Evolutionary conservation across 306 rosid species (phyloP), one percentile per base, ranked within the genome.

Genomic region (Cyclanthera cordifolia): DNA sequence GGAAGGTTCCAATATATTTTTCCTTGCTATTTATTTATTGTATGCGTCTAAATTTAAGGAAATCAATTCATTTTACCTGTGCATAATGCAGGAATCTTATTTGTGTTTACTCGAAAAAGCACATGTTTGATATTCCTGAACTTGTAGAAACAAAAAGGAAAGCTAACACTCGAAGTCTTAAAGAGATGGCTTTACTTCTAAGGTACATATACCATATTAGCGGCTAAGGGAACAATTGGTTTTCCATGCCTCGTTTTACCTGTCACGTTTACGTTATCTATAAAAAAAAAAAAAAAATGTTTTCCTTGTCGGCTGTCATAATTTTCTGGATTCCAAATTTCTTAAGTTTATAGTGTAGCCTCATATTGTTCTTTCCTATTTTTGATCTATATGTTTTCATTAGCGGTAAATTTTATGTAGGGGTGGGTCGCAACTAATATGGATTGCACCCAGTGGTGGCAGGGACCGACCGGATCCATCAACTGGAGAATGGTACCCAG

Each of bases 381-480:
- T 23, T 71, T 45, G 56, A 34, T 54, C 41, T 71, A 21, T 71
- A 54, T 23, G 19, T 24, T 27, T 10, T 30, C 41, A 53, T 53
- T 25, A n/a, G 55, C 21, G 27, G 6, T 21, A 63, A 43, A 39
- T 64, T 43, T 41, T 43, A 43, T 39, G 21, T 77, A 94, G 99
- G 87, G 79, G 86, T 72, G 97, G 99, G 59, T 94, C 97, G 32
- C 97, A 90, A 75, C 56, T 94, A 54, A 72, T 94, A 67, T 94
- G 99, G 99, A 86, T 94, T 83, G 99, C 99, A 52, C 97, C 99
- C 45, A 94, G 99, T 39, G 99, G 99, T 12, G 99, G 99, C 19
- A 86, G 99, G 85, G 99, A 94, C 67, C 85, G 99, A 59, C 86
- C 95, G 25, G 85, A 82, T 85, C 86, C 88, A 17, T 53, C 46